Percentiles rank a stretch among this genome's conserved stretches.
Evolutionary conservation across 2,329 filamentous ascomycete genomes (phyloP).

Genomic region (Sporothrix brasiliensis): DNA sequence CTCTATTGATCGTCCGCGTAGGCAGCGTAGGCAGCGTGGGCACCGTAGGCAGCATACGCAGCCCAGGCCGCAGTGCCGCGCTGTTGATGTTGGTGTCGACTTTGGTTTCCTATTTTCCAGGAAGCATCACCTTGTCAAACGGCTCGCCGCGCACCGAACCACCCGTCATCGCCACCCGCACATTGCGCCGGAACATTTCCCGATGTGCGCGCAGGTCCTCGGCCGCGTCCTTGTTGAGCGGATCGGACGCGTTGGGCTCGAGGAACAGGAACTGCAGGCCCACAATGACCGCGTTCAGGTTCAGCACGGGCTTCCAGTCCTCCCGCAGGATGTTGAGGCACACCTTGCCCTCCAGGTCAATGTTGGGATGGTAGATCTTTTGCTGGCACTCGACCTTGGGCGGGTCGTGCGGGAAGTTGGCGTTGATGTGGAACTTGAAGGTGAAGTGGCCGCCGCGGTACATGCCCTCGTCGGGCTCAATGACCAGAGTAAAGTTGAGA

Average conservation of each 20-base stretch:
- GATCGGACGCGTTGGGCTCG: constrained; percentile 94
- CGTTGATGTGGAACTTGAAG: constrained; percentile 89
- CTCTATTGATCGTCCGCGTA: too few relatives aligned
- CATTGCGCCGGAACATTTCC: constrained; percentile 90
- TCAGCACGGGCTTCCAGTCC: constrained; percentile 98
- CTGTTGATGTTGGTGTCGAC: background rate
- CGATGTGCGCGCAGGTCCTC: constrained; percentile 85
- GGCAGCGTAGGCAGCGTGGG: too few relatives aligned
- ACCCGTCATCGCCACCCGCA: constrained; percentile 79
- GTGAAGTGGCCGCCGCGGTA: constrained; percentile 88
- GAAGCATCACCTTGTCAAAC: constrained; percentile 76
- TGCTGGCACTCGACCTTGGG: constrained; percentile 96
- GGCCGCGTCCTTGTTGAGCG: constrained; percentile 97
- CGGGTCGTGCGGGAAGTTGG: constrained; percentile 95
- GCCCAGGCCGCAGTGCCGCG: too few relatives aligned
- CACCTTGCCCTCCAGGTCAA: constrained; percentile 95
- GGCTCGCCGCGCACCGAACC: constrained; percentile 70
- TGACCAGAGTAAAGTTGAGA: constrained; percentile 78
- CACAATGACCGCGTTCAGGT: constrained; percentile 96
- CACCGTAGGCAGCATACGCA: too few relatives aligned
- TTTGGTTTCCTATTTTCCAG: constrained; percentile 6
- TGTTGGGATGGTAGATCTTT: constrained; percentile 99
- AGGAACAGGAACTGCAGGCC: constrained; percentile 96
- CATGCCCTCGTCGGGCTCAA: constrained; percentile 81
- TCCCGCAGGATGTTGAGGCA: constrained; percentile 96